Base-by-base conservation (phyloP, 257 asterid genomes). In the Lantana camara region DNA sequence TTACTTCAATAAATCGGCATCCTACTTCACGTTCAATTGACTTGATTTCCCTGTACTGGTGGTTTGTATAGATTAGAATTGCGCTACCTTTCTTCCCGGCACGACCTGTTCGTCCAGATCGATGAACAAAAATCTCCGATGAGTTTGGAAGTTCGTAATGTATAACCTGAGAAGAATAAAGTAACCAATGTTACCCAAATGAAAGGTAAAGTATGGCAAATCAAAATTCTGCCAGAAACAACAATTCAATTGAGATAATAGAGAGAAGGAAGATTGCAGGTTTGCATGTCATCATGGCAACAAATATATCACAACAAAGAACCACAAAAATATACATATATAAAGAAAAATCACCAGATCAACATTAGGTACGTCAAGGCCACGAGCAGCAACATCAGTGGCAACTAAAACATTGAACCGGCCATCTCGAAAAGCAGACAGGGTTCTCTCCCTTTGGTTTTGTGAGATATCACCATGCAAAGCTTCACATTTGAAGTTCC, bases 61-160 rank as follows among this genome's bases (percentile, higher is more conserved):
- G 83, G 63, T 85, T 58, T 23, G 99, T 73, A 80, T 87, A 75
- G n/a, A 93, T 84, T 21, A 90, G 86, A 68, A 93, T 77, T 57
- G 99, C 97, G 73, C 53, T 79, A 24, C 99, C 99, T 67, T 85
- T 87, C 84, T 93, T 93, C 71, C 99, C 99, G 60, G 99, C 99
- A 79, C 99, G 99, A 49, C 99, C 99, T 32, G 99, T 93, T 72
- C 99, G 89, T 44, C 99, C 99, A 72, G 99, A 79, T 7, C 99
- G 89, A 75, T 93, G 99, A 63, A 93, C 99, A 77, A 93, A 93
- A 37, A 70, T 70, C 77, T 93, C 99, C 38, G 99, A 70, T 57
- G 82, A 77, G 77, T 76, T 87, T 32, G 99, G 99, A 72, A 93
- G 88, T 69, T 90, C 99, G 67, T 82, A 93, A 73, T 93, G 98